phyloP scores from a whole-genome alignment of 768 basidiomycete species.

The Coprinopsis marcescibilis region DNA sequence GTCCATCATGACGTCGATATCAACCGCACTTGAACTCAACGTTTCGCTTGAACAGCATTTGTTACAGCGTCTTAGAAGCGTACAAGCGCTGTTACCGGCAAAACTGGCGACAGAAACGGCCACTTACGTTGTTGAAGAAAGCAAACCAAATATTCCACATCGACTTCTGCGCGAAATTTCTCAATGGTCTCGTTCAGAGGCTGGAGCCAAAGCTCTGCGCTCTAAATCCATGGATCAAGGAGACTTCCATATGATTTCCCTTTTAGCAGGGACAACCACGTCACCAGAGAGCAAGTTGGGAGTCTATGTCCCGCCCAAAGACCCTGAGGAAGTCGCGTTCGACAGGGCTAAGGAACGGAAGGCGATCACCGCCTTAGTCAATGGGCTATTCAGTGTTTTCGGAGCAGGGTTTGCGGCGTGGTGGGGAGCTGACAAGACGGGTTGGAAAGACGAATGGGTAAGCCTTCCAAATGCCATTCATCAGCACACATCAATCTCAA shows the following conservation, averaged over 20 bases:
- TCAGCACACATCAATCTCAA: not conserved
- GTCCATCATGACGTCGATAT: slow-evolving; percentile 17
- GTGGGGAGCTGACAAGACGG: slow-evolving; percentile 62
- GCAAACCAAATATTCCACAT: slow-evolving; percentile 54
- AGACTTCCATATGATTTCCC: slow-evolving; percentile 63
- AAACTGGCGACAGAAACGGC: slow-evolving; percentile 37
- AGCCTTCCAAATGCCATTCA: slow-evolving; percentile 21
- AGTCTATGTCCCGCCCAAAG: slow-evolving; percentile 36
- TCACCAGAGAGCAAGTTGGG: slow-evolving; percentile 73
- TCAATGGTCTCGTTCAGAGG: slow-evolving; percentile 57
- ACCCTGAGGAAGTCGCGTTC: slow-evolving; percentile 42
- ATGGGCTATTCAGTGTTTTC: slow-evolving; percentile 63
- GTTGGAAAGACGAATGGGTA: slow-evolving; percentile 76
- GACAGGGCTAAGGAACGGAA: slow-evolving; percentile 50
- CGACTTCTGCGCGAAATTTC: slow-evolving; percentile 52
- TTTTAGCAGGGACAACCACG: slow-evolving; percentile 75
- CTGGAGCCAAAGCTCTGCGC: slow-evolving; percentile 34
- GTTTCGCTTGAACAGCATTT: slow-evolving; percentile 70
- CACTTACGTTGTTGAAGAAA: slow-evolving; percentile 30
- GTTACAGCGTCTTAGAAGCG: slow-evolving; percentile 37
- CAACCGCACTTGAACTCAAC: slow-evolving; percentile 34
- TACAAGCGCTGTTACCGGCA: slow-evolving; percentile 41
- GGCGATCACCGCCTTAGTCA: slow-evolving; percentile 63
- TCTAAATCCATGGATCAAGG: slow-evolving; percentile 41
- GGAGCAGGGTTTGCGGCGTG: slow-evolving; percentile 65